Base-by-base conservation (phyloP, 1,284 basidiomycete genomes). In the Boletus sp. region DNA sequence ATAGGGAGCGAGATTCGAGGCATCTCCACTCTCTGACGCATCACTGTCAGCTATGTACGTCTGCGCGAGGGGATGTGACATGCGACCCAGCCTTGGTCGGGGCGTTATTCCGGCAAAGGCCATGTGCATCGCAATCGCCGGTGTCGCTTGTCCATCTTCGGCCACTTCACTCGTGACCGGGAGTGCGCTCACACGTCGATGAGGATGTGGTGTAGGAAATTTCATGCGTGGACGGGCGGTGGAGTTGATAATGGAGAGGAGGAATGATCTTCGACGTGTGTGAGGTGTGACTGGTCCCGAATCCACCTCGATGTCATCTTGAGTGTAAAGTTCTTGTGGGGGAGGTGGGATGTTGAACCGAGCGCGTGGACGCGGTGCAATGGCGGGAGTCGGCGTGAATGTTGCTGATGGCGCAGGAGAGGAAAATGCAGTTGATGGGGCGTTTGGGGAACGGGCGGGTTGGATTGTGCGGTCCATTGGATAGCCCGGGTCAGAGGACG, bases 161-260 rank as follows among this genome's bases (percentile, higher is more conserved):
- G 16, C 50, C 2, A 35, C 41, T 46, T 63, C 60, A 5, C 32
- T 48, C 34, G 35, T 44, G 22, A 52, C 52, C 13, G 65, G 60
- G 40, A 63, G 60, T n/a, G 49, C 49, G 25, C 57, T 49, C 37
- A 63, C 46, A 27, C 66, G 68, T 44, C 67, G 66, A 17, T 74
- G 71, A 5, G 80, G 82, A 63, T 84, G 82, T 16, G 87, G 87
- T 2, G 85, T 87, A 9, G 78, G 73, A 44, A 75, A 30, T 48
- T 77, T 79, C 54, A 84, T 71, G 5, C 83, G 76, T 0, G 87
- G 86, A n/a, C 85, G 78, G 1, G 84, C 71, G 3, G 81, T 84
- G 3, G 85, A 87, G 61, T 89, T 84, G 60, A 89, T 86, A 16
- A 90, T 81, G 4, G 81, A 81, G 29, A 90, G 73, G 5, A 90